phyloP scores from a whole-genome alignment of 2,329 filamentous ascomycete genomes.

The Aspergillus awamori region DNA sequence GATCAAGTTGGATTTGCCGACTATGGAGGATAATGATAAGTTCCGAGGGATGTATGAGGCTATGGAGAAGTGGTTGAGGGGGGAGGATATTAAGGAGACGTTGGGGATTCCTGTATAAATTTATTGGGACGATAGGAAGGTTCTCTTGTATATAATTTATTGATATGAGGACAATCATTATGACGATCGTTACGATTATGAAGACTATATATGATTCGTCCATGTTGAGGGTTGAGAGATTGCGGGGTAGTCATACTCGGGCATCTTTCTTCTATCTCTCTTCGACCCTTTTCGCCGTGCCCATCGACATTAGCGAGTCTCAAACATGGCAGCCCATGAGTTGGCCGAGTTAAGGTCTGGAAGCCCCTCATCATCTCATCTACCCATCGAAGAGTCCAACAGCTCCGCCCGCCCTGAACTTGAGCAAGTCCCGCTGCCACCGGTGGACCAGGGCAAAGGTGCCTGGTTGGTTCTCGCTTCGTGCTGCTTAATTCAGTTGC shows the following conservation, averaged over 20 bases:
- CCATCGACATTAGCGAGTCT: not conserved
- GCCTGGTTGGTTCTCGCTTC: conserved; percentile 56
- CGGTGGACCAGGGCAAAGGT: conserved; percentile 53
- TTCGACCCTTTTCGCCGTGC: not conserved
- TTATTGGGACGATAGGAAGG: not conserved
- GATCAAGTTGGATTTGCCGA: conserved; percentile 9
- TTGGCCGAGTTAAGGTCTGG: conserved; percentile 1
- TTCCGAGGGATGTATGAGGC: conserved; percentile 10
- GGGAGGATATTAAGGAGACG: conserved; percentile 6
- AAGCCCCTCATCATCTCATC: not conserved
- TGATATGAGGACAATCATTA: not conserved
- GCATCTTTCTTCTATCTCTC: not conserved
- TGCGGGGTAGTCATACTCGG: not conserved
- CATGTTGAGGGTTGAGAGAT: not conserved
- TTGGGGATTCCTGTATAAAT: conserved; percentile 1
- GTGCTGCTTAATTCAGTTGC: conserved; percentile 57
- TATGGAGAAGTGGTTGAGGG: conserved; percentile 6
- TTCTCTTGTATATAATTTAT: not conserved
- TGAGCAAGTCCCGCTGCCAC: conserved; percentile 42
- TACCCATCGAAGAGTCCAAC: not conserved
- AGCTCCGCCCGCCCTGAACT: conserved; percentile 21
- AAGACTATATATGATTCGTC: not conserved
- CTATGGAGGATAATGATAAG: conserved; percentile 8
- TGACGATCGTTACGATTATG: not conserved
- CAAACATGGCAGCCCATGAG: conserved; percentile 14